These are phyloP conservation scores for Coemansia sp. DNA, from an alignment of 192 early-diverging fungal species.

Conservation along the genomic window DNA sequence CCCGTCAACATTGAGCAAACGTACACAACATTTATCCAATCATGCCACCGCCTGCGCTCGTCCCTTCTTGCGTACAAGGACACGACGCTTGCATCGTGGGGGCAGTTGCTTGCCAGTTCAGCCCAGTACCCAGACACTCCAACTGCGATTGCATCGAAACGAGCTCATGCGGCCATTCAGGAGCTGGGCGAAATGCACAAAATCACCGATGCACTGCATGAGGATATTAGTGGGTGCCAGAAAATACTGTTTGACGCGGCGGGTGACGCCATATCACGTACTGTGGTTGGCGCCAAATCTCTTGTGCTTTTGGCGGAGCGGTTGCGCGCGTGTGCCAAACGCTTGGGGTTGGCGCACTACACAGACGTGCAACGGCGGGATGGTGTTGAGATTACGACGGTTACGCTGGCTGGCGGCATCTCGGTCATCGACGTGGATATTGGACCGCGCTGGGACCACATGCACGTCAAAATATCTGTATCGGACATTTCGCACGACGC, in stretches of 20 bases:
- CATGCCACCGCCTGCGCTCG: constrained; percentile 31
- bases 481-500: constrained; percentile 44
- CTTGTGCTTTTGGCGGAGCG: constrained; percentile 27
- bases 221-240: constrained; percentile 26
- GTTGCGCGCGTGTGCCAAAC: constrained; percentile 24
- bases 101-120: constrained; percentile 8
- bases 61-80: constrained; percentile 33
- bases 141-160: constrained; percentile 13
- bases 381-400: constrained; percentile 23
- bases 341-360: constrained; percentile 41
- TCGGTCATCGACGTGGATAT: constrained; percentile 53
- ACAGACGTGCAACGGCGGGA: constrained; percentile 30
- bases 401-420: constrained; percentile 47
- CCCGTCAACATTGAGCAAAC: constrained; percentile 37
- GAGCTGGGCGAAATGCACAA: constrained; percentile 45
- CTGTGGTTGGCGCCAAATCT: constrained; percentile 9
- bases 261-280: constrained; percentile 24
- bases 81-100: constrained; percentile 43
- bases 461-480: constrained; percentile 49
- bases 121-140: not conserved
- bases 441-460: constrained; percentile 7
- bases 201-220: constrained; percentile 30
- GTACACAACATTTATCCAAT: constrained; percentile 20
- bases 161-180: constrained; percentile 21
- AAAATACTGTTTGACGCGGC: constrained; percentile 33